These are phyloP conservation scores for Neonectria ditissima DNA, from an alignment of 2,329 filamentous ascomycete genomes.

Conservation along the genomic window DNA sequence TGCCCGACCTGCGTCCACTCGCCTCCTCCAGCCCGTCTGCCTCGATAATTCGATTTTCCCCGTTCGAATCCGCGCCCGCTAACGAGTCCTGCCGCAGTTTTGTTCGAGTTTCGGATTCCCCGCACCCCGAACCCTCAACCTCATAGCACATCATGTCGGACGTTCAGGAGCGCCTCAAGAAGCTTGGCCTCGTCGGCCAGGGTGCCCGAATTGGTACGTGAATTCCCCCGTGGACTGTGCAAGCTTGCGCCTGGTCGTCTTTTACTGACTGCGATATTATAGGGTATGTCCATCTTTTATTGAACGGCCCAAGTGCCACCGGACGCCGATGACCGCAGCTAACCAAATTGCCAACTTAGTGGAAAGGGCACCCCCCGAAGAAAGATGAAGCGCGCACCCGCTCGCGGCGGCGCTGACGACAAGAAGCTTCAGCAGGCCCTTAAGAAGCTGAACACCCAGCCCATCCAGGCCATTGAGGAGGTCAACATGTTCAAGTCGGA, in stretches of 20 bases:
- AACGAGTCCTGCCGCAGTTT: slow-evolving; percentile 46
- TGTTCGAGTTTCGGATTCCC: slow-evolving; percentile 47
- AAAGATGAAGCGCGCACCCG: slow-evolving; percentile 98
- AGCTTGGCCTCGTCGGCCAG: slow-evolving; percentile 58
- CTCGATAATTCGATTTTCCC: slow-evolving; percentile 35
- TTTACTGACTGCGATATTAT: slow-evolving; percentile 31
- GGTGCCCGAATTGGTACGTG: slow-evolving; percentile 75
- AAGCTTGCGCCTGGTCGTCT: slow-evolving; percentile 1
- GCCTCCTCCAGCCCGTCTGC: slow-evolving; percentile 27
- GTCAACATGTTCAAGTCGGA: slow-evolving; percentile 99
- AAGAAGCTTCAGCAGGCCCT: slow-evolving; percentile 98
- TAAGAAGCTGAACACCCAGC: slow-evolving; percentile 99
- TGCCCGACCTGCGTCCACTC: slow-evolving; percentile 32
- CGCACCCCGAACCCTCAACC: slow-evolving; percentile 42
- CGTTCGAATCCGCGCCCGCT: slow-evolving; percentile 41
- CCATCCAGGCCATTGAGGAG: slow-evolving; percentile 99
- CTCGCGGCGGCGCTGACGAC: slow-evolving; percentile 93
- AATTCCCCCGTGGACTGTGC: slow-evolving; percentile 25
- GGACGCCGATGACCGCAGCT: slow-evolving; percentile 42
- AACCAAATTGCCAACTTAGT: slow-evolving; percentile 57
- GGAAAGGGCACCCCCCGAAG: slow-evolving; percentile 98
- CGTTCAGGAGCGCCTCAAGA: slow-evolving; percentile 70
- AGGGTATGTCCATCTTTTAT: slow-evolving; percentile 52
- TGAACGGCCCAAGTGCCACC: slow-evolving; percentile 28
- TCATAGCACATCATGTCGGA: slow-evolving; percentile 62